Base-by-base conservation (phyloP, 75 land plant species). In the Cupressus sempervirens region DNA sequence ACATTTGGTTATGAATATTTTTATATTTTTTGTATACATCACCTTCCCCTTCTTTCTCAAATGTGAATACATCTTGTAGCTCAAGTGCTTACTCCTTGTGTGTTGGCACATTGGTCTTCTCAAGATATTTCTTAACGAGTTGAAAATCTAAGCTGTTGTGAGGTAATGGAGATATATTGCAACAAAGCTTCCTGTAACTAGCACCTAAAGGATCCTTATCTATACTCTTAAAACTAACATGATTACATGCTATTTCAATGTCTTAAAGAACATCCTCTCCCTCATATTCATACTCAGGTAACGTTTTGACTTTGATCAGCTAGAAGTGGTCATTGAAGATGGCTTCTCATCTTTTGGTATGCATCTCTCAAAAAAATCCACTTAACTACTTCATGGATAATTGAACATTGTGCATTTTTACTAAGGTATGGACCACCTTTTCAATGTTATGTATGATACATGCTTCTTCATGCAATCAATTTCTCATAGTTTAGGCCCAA, bases 51-150 rank as follows among this genome's bases (percentile, higher is more conserved):
- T 94, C 89, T 86, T 98, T 93, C 48, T 92, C 93, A 85, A 97
- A 94, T 46, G 94, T 84, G 87, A 89, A 97, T 40, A 96, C 99
- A 82, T 97, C 99, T 85, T 97, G 98, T 62, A 97, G 90, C 82
- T 96, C 96, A 83, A 97, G 92, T 65, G 87, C 84, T 96, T 96
- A 97, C 26, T 94, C 99, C 92, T 88, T 97, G 86, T 97, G 99
- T 7, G 99, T 94, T 34, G 99, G 99, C 30, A 98, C 99, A 92
- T 97, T 98, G 68, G 99, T 96, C 7, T 85, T 94, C 32, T 88
- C 90, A 41, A 97, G 93, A 83, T 93, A 97, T 75, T 93, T 93
- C 83, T 96, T 88, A 82, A 97, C 92, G 81, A 97, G 88, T 43
- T 74, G 81, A 85, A 89, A 97, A 65, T 97, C 99, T 79, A 89